These are phyloP conservation scores for Dendryphion nanum DNA, from an alignment of 2,329 filamentous ascomycete genomes.

Conservation along the genomic window DNA sequence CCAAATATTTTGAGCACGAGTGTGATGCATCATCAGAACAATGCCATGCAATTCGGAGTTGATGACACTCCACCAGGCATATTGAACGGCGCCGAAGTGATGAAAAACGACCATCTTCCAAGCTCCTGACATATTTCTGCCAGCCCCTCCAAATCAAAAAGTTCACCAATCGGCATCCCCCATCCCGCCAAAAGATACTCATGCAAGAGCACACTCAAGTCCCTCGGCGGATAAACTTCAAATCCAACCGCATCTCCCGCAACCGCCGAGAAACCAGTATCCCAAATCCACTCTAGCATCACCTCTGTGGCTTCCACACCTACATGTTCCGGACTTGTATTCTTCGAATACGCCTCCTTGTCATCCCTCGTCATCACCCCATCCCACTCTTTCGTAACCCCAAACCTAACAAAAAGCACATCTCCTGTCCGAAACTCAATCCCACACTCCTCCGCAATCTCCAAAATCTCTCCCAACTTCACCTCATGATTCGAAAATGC, in stretches of 20 bases:
- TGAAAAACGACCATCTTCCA: neutral
- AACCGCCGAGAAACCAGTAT: neutral
- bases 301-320: neutral
- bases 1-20: no score
- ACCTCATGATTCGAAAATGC: conserved; percentile 10
- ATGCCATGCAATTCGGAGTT: neutral
- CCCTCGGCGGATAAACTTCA: neutral
- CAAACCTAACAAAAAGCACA: conserved; percentile 13
- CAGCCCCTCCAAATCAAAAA: conserved; percentile 1
- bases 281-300: neutral
- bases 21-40: no score
- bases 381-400: neutral
- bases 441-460: conserved; percentile 11
- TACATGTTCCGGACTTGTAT: neutral
- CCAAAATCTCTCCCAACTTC: conserved; percentile 8
- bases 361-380: neutral
- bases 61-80: neutral
- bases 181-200: conserved; percentile 1
- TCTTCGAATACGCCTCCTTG: neutral
- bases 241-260: neutral
- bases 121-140: neutral
- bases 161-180: conserved; percentile 1
- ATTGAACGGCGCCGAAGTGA: conserved; percentile 1
- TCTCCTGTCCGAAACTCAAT: conserved; percentile 17
- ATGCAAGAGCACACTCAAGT: neutral